Percentiles rank a stretch among this genome's conserved stretches.
phyloP scores from a whole-genome alignment of 2,329 filamentous ascomycete genomes.

The Colletotrichum tabaci region DNA sequence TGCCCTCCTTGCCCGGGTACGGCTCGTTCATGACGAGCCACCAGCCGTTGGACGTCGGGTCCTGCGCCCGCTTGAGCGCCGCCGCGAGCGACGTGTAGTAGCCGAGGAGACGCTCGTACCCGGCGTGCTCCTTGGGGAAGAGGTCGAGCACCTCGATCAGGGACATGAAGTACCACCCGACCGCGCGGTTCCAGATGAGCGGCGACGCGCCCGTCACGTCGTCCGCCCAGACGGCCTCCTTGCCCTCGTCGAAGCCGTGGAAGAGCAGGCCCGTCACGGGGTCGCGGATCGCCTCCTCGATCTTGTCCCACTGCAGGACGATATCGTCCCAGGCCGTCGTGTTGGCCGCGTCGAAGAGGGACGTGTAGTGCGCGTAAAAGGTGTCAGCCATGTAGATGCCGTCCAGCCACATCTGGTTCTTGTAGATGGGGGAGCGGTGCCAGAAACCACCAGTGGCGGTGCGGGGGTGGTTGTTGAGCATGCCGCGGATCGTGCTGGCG shows the following conservation, averaged over 20 bases:
- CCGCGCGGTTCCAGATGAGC: slow-evolving; percentile 65
- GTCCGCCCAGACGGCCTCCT: slow-evolving; percentile 66
- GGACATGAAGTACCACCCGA: slow-evolving; percentile 69
- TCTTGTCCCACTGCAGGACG: slow-evolving; percentile 60
- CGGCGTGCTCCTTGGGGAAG: slow-evolving; percentile 56
- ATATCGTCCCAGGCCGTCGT: slow-evolving; percentile 61
- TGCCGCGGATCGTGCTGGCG: slow-evolving; percentile 60
- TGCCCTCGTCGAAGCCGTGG: slow-evolving; percentile 69
- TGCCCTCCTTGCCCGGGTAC: slow-evolving; percentile 63
- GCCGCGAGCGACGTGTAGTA: slow-evolving; percentile 59
- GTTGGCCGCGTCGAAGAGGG: slow-evolving; percentile 55
- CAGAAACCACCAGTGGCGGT: slow-evolving; percentile 69
- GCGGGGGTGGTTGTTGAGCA: slow-evolving; percentile 64
- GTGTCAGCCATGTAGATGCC: slow-evolving; percentile 67
- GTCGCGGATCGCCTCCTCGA: slow-evolving; percentile 59
- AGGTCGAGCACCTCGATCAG: slow-evolving; percentile 65
- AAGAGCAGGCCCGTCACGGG: slow-evolving; percentile 60
- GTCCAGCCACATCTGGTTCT: slow-evolving; percentile 72
- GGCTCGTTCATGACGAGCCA: slow-evolving; percentile 70
- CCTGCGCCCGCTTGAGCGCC: slow-evolving; percentile 59
- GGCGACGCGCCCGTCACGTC: slow-evolving; percentile 64
- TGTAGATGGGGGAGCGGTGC: slow-evolving; percentile 62
- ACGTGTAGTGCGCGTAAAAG: slow-evolving; percentile 60
- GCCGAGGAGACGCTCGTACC: slow-evolving; percentile 53
- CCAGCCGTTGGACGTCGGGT: slow-evolving; percentile 64